Conservation (phyloP, 352 stramenopile genomes). For the Pythium pectinolyticum region DNA sequence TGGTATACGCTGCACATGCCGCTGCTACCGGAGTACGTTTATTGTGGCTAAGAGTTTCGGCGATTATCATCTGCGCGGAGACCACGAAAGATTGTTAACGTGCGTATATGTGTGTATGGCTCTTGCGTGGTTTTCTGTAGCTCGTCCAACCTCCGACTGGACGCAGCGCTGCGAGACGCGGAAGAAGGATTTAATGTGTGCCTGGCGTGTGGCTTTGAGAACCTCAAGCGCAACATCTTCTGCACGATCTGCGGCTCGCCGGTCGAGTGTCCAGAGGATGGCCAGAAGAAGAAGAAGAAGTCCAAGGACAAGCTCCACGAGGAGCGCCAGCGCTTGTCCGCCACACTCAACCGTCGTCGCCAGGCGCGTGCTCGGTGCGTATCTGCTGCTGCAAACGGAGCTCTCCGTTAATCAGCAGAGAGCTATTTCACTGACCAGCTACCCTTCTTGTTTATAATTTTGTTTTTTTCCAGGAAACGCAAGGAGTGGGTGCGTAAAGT, state of each 20-base stretch:
- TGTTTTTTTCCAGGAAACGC: constrained; percentile 13
- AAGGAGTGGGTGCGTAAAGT: constrained; percentile 31
- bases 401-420: background rate
- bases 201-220: constrained; percentile 39
- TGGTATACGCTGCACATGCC: constrained; percentile 20
- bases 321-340: constrained; percentile 15
- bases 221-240: constrained; percentile 39
- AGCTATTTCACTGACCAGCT: no score
- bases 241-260: constrained; percentile 40
- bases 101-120: background rate
- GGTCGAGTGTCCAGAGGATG: background rate
- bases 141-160: constrained; percentile 16
- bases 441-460: no score
- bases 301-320: constrained; percentile 15
- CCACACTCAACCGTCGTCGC: constrained; percentile 10
- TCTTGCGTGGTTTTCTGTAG: background rate
- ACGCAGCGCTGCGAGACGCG: constrained; percentile 29
- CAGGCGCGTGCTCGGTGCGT: constrained; percentile 17
- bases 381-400: background rate
- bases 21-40: constrained; percentile 12
- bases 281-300: constrained; percentile 8
- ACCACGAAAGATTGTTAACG: no score
- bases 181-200: constrained; percentile 33
- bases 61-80: no score
- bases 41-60: no score